A percentile compares a stretch with the other conserved stretches of the same genome.
Evolutionary conservation across 2,329 filamentous ascomycete genomes (phyloP).

Genomic region (Calonectria montana): DNA sequence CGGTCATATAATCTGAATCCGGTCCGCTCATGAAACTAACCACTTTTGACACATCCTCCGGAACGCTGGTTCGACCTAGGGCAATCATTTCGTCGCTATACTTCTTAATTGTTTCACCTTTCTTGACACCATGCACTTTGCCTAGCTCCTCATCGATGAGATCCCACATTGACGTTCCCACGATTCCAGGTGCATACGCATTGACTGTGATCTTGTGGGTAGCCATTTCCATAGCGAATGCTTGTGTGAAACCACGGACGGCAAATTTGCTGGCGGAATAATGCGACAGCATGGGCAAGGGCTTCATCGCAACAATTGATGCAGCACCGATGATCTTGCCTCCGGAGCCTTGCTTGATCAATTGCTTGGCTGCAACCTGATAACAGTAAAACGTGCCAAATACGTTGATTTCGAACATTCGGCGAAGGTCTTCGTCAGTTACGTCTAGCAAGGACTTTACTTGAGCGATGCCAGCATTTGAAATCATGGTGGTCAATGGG

Average conservation of each 20-base stretch:
- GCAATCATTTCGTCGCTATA: conserved; percentile 65
- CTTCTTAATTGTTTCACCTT: conserved; percentile 66
- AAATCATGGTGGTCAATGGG: conserved; percentile 60
- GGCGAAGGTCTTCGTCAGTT: conserved; percentile 65
- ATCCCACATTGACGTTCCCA: conserved; percentile 77
- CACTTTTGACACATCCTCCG: conserved; percentile 71
- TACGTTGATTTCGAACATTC: conserved; percentile 74
- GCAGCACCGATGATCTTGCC: conserved; percentile 65
- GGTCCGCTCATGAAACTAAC: conserved; percentile 71
- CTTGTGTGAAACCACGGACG: conserved; percentile 73
- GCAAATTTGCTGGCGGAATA: conserved; percentile 76
- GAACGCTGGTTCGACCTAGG: conserved; percentile 67
- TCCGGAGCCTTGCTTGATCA: conserved; percentile 69
- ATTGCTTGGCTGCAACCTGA: conserved; percentile 69
- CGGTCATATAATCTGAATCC: conserved; percentile 74
- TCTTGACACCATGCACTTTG: conserved; percentile 59
- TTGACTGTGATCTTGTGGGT: conserved; percentile 74
- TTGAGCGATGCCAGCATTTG: conserved; percentile 72
- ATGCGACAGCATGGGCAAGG: conserved; percentile 68
- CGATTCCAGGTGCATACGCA: conserved; percentile 75
- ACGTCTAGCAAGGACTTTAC: conserved; percentile 67
- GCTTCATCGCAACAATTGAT: conserved; percentile 70
- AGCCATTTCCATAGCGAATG: conserved; percentile 74
- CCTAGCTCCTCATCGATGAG: conserved; percentile 68
- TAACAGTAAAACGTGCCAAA: conserved; percentile 75